Evolutionary conservation across 345 rosid species (phyloP).

Genomic region (Citrus maxima): DNA sequence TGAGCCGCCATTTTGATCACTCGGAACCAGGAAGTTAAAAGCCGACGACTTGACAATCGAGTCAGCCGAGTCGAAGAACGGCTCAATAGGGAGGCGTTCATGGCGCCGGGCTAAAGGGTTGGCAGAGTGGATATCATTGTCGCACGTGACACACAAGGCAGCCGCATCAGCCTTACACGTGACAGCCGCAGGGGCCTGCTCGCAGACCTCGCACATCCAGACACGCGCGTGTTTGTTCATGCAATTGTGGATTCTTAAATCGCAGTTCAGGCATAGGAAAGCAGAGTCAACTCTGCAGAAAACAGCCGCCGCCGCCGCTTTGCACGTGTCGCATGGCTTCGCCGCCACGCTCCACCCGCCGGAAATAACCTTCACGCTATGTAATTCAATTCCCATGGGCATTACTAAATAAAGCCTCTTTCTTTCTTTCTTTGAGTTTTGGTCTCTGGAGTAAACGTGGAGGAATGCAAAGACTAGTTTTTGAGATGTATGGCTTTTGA

Average conservation of each 20-base stretch:
- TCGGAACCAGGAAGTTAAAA: conserved; percentile 38
- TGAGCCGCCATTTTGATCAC: conserved; percentile 3
- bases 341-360: conserved; percentile 53
- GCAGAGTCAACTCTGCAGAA: conserved; percentile 77
- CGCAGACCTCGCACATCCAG: conserved; percentile 82
- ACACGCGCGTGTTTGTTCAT: conserved; percentile 64
- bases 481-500: conserved; percentile 17
- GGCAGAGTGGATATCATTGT: conserved; percentile 88
- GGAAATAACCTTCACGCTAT: conserved; percentile 28
- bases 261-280: conserved; percentile 62
- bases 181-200: conserved; percentile 92
- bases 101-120: conserved; percentile 89
- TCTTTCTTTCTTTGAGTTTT: background rate
- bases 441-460: conserved; percentile 9
- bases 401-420: too few relatives aligned
- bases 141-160: conserved; percentile 76
- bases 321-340: conserved; percentile 77
- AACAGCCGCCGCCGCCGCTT: conserved; percentile 60
- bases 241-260: conserved; percentile 53
- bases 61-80: conserved; percentile 53
- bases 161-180: conserved; percentile 98
- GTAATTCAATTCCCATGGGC: conserved; percentile 41
- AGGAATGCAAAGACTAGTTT: conserved; percentile 21
- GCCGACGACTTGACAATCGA: conserved; percentile 33
- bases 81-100: conserved; percentile 71